Conservation (phyloP, 2,329 filamentous ascomycete genomes). For the Thermothelomyces thermophilus region DNA sequence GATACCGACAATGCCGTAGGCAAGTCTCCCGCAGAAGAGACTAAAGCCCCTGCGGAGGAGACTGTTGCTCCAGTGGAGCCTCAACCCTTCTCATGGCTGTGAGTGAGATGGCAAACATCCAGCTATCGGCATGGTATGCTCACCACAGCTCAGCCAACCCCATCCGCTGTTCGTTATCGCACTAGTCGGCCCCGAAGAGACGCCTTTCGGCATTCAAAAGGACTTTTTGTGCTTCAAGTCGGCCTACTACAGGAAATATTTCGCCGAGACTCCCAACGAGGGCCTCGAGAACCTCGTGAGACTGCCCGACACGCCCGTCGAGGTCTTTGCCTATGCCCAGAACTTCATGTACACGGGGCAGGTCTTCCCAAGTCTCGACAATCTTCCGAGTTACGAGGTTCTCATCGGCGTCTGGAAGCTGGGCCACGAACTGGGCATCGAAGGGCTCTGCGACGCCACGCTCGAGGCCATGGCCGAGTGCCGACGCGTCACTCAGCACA, state of each 20-base stretch:
- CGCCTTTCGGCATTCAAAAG: constrained; percentile 52
- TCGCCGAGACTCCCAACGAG: constrained; percentile 31
- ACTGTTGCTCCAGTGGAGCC: background rate
- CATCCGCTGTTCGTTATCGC: constrained; percentile 51
- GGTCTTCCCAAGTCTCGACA: constrained; percentile 37
- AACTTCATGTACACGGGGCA: constrained; percentile 47
- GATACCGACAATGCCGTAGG: background rate
- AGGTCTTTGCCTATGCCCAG: constrained; percentile 51
- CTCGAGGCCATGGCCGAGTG: constrained; percentile 54
- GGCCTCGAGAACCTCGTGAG: constrained; percentile 45
- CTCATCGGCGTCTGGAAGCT: constrained; percentile 53
- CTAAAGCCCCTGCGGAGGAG: background rate
- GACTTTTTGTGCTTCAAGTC: constrained; percentile 51
- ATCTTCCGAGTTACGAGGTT: constrained; percentile 46
- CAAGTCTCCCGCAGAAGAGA: background rate
- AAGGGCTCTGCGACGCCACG: constrained; percentile 49
- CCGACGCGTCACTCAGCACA: constrained; percentile 45
- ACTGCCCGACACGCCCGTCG: constrained; percentile 41
- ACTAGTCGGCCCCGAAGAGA: constrained; percentile 45
- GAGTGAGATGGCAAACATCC: constrained; percentile 11
- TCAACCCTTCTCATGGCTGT: constrained; percentile 30
- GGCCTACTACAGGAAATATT: constrained; percentile 41
- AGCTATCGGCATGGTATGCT: background rate
- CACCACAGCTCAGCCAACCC: constrained; percentile 36
- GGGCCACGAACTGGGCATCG: constrained; percentile 44